Evolutionary conservation across 2,329 filamentous ascomycete genomes (phyloP).

Genomic region (Gaeumannomyces tritici): DNA sequence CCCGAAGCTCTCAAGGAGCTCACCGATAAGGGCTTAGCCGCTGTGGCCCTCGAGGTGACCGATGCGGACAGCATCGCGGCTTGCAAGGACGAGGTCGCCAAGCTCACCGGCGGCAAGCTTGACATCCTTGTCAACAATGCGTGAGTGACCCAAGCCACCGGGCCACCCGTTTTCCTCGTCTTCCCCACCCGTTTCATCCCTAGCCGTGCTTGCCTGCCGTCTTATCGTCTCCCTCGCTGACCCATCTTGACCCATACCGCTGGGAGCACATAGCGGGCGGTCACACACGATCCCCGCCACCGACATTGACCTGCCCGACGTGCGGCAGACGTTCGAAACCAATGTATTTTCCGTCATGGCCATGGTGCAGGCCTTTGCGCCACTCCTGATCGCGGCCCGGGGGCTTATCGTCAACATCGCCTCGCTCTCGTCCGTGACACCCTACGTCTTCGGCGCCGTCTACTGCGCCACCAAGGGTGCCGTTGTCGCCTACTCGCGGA

Average conservation of each 20-base stretch:
- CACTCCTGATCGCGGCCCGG: constrained; percentile 36
- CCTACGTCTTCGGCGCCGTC: constrained; percentile 42
- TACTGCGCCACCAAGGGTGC: constrained; percentile 49
- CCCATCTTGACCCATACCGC: neutral
- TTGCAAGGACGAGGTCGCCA: constrained; percentile 20
- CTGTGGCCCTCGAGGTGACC: constrained; percentile 19
- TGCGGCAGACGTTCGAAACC: constrained; percentile 43
- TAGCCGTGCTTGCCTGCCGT: neutral
- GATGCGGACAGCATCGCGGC: constrained; percentile 15
- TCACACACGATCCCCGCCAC: constrained; percentile 41
- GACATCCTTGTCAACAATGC: constrained; percentile 53
- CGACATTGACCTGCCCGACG: constrained; percentile 41
- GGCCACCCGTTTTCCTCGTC: neutral
- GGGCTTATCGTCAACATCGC: constrained; percentile 48
- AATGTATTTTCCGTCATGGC: constrained; percentile 50
- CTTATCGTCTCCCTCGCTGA: neutral
- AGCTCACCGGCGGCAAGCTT: constrained; percentile 32
- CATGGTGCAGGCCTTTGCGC: constrained; percentile 40
- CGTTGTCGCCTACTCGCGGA: constrained; percentile 41
- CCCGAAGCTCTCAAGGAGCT: constrained; percentile 20
- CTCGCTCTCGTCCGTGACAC: constrained; percentile 37
- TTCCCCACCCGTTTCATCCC: neutral
- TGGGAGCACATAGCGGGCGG: constrained; percentile 28
- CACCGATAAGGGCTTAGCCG: constrained; percentile 14
- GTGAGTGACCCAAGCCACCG: constrained; percentile 20